Base-by-base conservation (phyloP, 441 rosid genomes). In the Theobroma grandiflorum region DNA sequence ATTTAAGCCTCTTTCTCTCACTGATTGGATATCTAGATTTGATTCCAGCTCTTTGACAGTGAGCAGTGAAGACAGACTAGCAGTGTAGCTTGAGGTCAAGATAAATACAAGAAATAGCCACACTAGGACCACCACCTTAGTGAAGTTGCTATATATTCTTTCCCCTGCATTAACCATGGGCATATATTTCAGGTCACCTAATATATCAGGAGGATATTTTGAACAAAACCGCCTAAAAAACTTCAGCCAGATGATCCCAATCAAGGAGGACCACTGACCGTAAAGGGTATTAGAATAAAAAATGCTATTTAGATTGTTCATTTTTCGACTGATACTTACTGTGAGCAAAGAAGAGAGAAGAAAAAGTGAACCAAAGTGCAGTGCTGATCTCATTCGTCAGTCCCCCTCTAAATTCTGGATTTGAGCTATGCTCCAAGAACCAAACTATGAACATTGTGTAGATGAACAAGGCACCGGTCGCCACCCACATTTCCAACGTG, bases 81-180 rank as follows among this genome's bases (percentile, higher is more conserved):
- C 94, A 20, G 91, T 89, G 81, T 91, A 89, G 85, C 91, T 82
- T 47, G 89, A 84, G 8, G 61, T 89, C 55, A 89, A 69, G 74
- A 89, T 83, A 59, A 91, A 33, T 49, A 83, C 94, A 20, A 89
- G 86, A 61, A 91, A 88, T 26, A 85, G 84, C 90, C 92, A 91
- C 7, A 85, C 86, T 15, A 82, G 73, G 26, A 88, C 63, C 64
- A 86, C 92, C 35, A 86, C 61, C 53, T 85, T 61, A 18, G 92
- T 84, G n/a, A 86, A 79, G 42, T 84, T 86, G 58, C 86, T 35
- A 14, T 72, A 8, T 33, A 89, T 42, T 58, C 57, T 86, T 79
- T 89, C 92, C 52, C 81, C 94, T 89, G 84, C 43, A 77, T 14
- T 0, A 31, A 31, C 66, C 66, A 31, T 62, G 18, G 5, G 33